phyloP scores from a whole-genome alignment of 2,329 filamentous ascomycete species.

The Fusarium oligoseptatum region DNA sequence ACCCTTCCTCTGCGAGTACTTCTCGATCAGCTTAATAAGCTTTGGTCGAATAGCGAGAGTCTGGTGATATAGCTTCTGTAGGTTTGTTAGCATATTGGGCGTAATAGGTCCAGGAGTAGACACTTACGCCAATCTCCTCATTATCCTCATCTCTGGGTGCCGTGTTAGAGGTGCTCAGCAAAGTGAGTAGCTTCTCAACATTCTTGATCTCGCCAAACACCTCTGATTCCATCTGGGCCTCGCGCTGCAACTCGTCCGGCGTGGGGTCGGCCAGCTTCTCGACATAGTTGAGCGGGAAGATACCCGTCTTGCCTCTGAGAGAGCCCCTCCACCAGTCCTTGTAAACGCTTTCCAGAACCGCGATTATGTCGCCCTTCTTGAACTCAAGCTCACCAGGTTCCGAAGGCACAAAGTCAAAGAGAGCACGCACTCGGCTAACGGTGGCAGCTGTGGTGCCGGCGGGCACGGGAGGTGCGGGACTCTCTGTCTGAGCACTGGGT shows the following conservation, averaged over 20 bases:
- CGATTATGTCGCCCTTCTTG: slow-evolving; percentile 96
- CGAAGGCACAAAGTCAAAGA: slow-evolving; percentile 95
- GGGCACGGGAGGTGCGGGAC: slow-evolving; percentile 68
- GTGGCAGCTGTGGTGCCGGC: slow-evolving; percentile 95
- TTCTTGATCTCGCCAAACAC: slow-evolving; percentile 76
- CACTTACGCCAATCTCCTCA: slow-evolving; percentile 88
- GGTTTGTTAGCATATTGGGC: slow-evolving; percentile 49
- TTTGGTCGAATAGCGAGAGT: slow-evolving; percentile 96
- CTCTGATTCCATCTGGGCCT: slow-evolving; percentile 92
- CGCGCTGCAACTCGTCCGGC: slow-evolving; percentile 90
- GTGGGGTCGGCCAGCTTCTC: slow-evolving; percentile 97
- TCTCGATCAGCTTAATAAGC: slow-evolving; percentile 96
- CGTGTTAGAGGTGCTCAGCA: slow-evolving; percentile 88
- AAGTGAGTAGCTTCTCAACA: slow-evolving; percentile 79
- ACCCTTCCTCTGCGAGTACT: slow-evolving; percentile 99
- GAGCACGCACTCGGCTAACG: slow-evolving; percentile 90
- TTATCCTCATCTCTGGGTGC: slow-evolving; percentile 89
- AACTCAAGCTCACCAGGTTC: slow-evolving; percentile 96
- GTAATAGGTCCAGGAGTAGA: too few relatives aligned
- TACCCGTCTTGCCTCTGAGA: slow-evolving; percentile 92
- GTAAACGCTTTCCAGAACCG: slow-evolving; percentile 96
- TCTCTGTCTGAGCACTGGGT: slow-evolving; percentile 57
- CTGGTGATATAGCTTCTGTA: slow-evolving; percentile 85
- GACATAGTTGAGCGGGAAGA: slow-evolving; percentile 98
- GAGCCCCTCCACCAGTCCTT: slow-evolving; percentile 99